A percentile compares a stretch with the other conserved stretches of the same genome.
Evolutionary conservation across 2,329 filamentous ascomycete genomes (phyloP).

Genomic region (Phialophora expanda): DNA sequence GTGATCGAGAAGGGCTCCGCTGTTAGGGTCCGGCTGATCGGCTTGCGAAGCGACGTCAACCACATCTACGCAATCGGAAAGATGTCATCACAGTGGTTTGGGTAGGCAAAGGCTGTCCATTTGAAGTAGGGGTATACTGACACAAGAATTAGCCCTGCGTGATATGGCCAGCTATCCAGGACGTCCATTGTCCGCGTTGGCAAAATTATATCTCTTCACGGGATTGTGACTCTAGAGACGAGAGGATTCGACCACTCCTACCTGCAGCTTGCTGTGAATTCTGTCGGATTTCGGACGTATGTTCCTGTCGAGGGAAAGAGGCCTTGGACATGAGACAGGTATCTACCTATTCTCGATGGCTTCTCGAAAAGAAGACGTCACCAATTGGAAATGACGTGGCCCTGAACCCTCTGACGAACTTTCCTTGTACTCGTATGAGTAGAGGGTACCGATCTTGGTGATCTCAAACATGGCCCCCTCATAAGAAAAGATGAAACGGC

Average conservation of each 20-base stretch:
- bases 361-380: neutral
- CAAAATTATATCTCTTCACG: slow-evolving; percentile 2
- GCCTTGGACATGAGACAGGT: neutral
- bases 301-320: neutral
- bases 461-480: slow-evolving; percentile 11
- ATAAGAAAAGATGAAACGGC: slow-evolving; percentile 22
- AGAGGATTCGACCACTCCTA: neutral
- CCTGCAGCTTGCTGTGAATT: neutral
- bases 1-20: slow-evolving; percentile 93
- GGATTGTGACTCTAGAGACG: neutral
- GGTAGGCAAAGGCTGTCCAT: slow-evolving; percentile 44
- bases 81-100: slow-evolving; percentile 76
- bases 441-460: neutral
- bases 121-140: slow-evolving; percentile 4
- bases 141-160: slow-evolving; percentile 12
- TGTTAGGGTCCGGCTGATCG: slow-evolving; percentile 91
- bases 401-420: neutral
- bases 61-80: slow-evolving; percentile 97
- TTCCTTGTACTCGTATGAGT: neutral
- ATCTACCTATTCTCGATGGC: neutral
- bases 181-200: neutral
- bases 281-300: neutral
- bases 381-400: neutral
- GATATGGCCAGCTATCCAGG: neutral
- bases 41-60: slow-evolving; percentile 88